Evolutionary conservation across 2,329 filamentous ascomycete species (phyloP).

Genomic region (Aulographum hederae): DNA sequence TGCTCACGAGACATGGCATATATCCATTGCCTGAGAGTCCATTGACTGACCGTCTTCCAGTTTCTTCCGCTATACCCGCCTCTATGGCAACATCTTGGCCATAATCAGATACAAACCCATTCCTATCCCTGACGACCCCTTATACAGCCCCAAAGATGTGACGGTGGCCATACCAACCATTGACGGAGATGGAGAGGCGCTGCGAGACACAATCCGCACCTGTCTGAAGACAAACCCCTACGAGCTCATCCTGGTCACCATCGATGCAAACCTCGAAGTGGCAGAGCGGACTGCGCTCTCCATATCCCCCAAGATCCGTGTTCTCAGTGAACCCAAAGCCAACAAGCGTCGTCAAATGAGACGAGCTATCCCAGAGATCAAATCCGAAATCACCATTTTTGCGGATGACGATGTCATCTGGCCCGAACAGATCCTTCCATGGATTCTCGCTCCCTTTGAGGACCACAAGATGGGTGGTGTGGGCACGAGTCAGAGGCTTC

Average conservation of each 20-base stretch:
- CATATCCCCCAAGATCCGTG: slow-evolving; percentile 40
- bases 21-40: too few species aligned
- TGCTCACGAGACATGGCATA: too few species aligned
- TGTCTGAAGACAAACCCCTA: slow-evolving; percentile 52
- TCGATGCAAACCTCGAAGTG: slow-evolving; percentile 55
- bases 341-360: slow-evolving; percentile 95
- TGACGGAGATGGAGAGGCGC: slow-evolving; percentile 67
- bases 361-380: slow-evolving; percentile 70
- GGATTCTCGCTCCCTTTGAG: slow-evolving; percentile 88
- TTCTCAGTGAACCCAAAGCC: slow-evolving; percentile 64
- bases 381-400: slow-evolving; percentile 73
- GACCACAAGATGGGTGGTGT: slow-evolving; percentile 70
- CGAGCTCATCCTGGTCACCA: slow-evolving; percentile 73
- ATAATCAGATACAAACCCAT: not conserved
- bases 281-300: slow-evolving; percentile 40
- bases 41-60: too few species aligned
- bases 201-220: slow-evolving; percentile 63
- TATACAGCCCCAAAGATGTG: slow-evolving; percentile 57
- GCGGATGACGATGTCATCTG: slow-evolving; percentile 93
- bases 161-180: slow-evolving; percentile 91
- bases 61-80: not conserved
- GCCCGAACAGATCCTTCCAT: slow-evolving; percentile 69
- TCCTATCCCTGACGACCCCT: not conserved
- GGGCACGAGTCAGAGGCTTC: slow-evolving; percentile 75
- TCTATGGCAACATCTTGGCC: not conserved